phyloP scores from a whole-genome alignment of 2,329 filamentous ascomycete genomes.

The Verticillium alfalfae region DNA sequence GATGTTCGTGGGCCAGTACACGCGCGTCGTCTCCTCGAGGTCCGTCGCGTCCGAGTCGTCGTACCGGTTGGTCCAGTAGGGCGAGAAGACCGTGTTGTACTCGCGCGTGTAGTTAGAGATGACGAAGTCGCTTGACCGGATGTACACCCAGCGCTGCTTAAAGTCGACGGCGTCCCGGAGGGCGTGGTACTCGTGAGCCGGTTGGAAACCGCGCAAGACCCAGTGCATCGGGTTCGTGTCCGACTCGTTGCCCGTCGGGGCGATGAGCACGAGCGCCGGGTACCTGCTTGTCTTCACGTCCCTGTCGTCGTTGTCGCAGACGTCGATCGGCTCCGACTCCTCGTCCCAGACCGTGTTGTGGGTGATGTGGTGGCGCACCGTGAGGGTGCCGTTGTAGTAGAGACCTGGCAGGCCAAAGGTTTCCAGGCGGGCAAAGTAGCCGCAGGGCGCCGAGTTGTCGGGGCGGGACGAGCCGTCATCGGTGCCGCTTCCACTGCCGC shows the following conservation, averaged over 20 bases:
- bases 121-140: constrained; percentile 12
- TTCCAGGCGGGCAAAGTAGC: background rate
- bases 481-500: background rate
- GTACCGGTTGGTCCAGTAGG: background rate
- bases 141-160: constrained; percentile 9
- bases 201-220: constrained; percentile 8
- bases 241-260: constrained; percentile 10
- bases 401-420: constrained; percentile 9
- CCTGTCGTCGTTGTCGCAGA: constrained; percentile 9
- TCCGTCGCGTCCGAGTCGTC: constrained; percentile 8
- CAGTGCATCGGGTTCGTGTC: constrained; percentile 13
- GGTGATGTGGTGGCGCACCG: constrained; percentile 7
- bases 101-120: background rate
- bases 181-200: background rate
- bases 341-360: constrained; percentile 7
- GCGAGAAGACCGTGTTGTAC: background rate
- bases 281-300: constrained; percentile 7
- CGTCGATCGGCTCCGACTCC: background rate
- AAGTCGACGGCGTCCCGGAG: constrained; percentile 4
- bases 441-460: background rate
- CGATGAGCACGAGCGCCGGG: constrained; percentile 9
- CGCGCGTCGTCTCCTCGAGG: constrained; percentile 2
- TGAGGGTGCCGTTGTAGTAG: constrained; percentile 13
- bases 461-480: background rate
- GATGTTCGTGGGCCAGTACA: constrained; percentile 11